Conservation (phyloP, 2,329 filamentous ascomycete species). For the Alternaria sp. region DNA sequence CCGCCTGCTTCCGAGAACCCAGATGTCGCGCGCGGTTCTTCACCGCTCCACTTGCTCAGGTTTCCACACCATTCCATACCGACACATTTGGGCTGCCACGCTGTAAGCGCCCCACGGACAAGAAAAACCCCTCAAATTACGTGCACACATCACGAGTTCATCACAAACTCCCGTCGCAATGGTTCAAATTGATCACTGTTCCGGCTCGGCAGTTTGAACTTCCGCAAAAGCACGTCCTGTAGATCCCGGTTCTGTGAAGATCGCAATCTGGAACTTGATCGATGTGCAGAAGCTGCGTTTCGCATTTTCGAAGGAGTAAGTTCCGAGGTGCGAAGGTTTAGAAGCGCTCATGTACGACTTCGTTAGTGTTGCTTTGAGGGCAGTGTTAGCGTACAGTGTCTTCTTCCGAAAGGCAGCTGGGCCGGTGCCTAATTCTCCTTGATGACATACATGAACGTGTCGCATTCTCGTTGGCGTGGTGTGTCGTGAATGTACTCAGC, state of each 20-base stretch:
- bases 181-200: conserved; percentile 1
- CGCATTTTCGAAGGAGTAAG: not conserved
- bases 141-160: not conserved
- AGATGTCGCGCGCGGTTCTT: not conserved
- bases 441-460: not conserved
- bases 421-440: not conserved
- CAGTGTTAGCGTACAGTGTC: not conserved
- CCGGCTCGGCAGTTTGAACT: not conserved
- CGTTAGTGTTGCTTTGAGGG: not conserved
- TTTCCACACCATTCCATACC: not conserved
- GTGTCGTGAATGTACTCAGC: not conserved
- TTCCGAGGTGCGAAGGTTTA: not conserved
- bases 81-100: not conserved
- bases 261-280: not conserved
- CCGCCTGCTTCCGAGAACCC: not conserved
- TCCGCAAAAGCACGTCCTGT: not conserved
- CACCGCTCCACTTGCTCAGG: not conserved
- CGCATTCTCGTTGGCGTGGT: not conserved
- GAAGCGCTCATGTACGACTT: not conserved
- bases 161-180: not conserved
- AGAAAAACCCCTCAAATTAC: not conserved
- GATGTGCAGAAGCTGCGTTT: not conserved
- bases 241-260: not conserved
- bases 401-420: not conserved
- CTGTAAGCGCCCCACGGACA: not conserved